Base-by-base conservation (phyloP, 371 early-diverging fungal species). In the Mucor ambiguus region DNA sequence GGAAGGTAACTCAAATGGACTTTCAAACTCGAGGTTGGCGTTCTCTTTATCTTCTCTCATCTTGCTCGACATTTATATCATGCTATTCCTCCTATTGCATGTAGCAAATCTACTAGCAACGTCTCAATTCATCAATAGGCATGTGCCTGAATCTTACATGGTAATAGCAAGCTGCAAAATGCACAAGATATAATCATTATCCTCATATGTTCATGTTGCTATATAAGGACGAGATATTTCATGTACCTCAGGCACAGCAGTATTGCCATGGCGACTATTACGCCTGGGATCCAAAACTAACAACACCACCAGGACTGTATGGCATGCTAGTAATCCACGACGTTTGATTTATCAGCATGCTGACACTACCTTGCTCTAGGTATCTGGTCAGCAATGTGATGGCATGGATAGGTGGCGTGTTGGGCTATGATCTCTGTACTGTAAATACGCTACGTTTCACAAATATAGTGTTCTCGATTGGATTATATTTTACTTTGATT, bases 251-350 rank as follows among this genome's bases (percentile, higher is more conserved):
- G 75, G 95, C 96, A 12, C 93, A 93, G 69, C 82, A 74, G 7
- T 98, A 95, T 77, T 96, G 96, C 68, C 57, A 65, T 3, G 92
- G 90, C 16, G 75, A 87, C 60, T 97, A 84, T 67, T 63, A 58
- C 54, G 71, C 70, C 10, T 97, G 96, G 92, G 94, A 98, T 74
- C 91, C 91, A 29, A 98, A 96, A 76, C 74, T 98, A 33, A 98
- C 98, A 6, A 98, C 98, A 26, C 98, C 97, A 35, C 98, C 98
- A 22, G 98, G 97, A 16, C 84, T 97, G 89, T 98, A 93, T 68
- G 76, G 78, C 33, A 32, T 32, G 63, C n/a, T 69, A 12, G 4
- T 24, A n/a, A 44, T 3, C n/a, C 7, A n/a, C 11, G 2, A 52
- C 28, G 20, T 52, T 9, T 24, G 7, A 20, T 20, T 8, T 37